Evolutionary conservation across 331 rosid genomes (phyloP).

Genomic region (Erythrophleum ivorense): DNA sequence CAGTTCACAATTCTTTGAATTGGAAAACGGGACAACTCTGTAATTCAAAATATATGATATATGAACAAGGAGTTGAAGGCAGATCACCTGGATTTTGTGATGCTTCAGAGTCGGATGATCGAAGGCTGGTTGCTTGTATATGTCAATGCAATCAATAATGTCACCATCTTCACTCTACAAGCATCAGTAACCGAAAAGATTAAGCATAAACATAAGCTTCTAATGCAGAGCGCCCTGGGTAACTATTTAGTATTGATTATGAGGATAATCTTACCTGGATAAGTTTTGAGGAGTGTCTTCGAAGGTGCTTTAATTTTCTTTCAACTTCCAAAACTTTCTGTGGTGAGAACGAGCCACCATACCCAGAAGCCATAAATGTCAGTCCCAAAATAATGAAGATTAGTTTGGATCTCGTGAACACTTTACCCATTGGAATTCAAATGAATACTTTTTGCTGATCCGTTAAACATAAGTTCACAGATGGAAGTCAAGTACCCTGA

Average conservation of each 20-base stretch:
- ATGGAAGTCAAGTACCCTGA: slow-evolving; percentile 17
- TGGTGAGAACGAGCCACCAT: slow-evolving; percentile 36
- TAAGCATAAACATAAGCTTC: slow-evolving; percentile 6
- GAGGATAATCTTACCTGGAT: slow-evolving; percentile 51
- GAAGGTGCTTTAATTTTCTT: slow-evolving; percentile 56
- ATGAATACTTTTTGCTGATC: slow-evolving; percentile 1
- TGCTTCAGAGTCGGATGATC: slow-evolving; percentile 58
- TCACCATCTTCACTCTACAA: slow-evolving; percentile 80
- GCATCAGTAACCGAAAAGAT: background rate
- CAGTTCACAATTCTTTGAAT: background rate
- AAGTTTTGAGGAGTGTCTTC: slow-evolving; percentile 54
- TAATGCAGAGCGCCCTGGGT: background rate
- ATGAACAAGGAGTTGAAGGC: background rate
- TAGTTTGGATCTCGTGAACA: slow-evolving; percentile 28
- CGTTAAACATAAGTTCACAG: background rate
- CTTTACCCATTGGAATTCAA: slow-evolving; percentile 26
- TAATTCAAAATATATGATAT: background rate
- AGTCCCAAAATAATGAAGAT: slow-evolving; percentile 42
- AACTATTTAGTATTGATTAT: background rate
- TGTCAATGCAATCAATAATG: slow-evolving; percentile 60
- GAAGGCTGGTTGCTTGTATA: slow-evolving; percentile 61
- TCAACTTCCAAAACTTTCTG: slow-evolving; percentile 53
- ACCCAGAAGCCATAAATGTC: slow-evolving; percentile 28
- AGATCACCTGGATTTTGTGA: slow-evolving; percentile 62
- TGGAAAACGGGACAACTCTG: background rate